Percentiles rank a stretch among this genome's conserved stretches.
phyloP scores from a whole-genome alignment of 768 basidiomycete genomes.

The Termitomyces bulborhizus region DNA sequence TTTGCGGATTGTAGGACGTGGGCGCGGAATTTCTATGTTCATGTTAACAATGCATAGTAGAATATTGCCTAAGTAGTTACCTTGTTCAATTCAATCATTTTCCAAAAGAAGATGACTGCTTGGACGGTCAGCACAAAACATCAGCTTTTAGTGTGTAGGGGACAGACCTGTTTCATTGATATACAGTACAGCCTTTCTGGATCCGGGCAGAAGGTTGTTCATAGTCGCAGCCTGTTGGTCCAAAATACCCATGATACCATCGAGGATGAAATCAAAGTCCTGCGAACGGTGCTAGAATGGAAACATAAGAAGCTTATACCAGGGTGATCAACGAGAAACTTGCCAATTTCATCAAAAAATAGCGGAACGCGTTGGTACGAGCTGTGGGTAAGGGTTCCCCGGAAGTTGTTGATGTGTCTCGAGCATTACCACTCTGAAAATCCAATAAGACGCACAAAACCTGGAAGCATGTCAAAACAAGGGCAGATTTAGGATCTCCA shows the following conservation, averaged over 20 bases:
- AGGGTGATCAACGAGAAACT: slow-evolving; percentile 17
- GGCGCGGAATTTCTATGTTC: slow-evolving; percentile 78
- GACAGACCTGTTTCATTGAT: slow-evolving; percentile 72
- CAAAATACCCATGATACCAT: slow-evolving; percentile 62
- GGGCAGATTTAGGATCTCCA: slow-evolving; percentile 69
- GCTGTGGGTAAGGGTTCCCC: slow-evolving; percentile 51
- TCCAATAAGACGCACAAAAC: slow-evolving; percentile 71
- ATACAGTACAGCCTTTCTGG: slow-evolving; percentile 77
- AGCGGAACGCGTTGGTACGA: slow-evolving; percentile 83
- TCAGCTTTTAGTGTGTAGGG: background rate
- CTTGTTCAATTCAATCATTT: slow-evolving; percentile 89
- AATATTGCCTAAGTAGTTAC: slow-evolving; percentile 27
- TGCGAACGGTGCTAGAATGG: slow-evolving; percentile 73
- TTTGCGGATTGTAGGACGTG: slow-evolving; percentile 78
- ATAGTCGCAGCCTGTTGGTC: slow-evolving; percentile 71
- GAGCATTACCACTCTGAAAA: slow-evolving; percentile 73
- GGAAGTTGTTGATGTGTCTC: slow-evolving; percentile 38
- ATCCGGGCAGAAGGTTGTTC: slow-evolving; percentile 77
- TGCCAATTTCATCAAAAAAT: slow-evolving; percentile 87
- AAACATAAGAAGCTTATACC: background rate
- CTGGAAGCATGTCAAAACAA: slow-evolving; percentile 74
- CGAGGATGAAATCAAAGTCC: slow-evolving; percentile 82
- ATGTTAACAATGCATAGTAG: background rate
- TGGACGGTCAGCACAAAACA: background rate
- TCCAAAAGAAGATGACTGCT: slow-evolving; percentile 83